Evolutionary conservation across 2,329 filamentous ascomycete genomes (phyloP).

Genomic region (Ceratocystis albifundus): DNA sequence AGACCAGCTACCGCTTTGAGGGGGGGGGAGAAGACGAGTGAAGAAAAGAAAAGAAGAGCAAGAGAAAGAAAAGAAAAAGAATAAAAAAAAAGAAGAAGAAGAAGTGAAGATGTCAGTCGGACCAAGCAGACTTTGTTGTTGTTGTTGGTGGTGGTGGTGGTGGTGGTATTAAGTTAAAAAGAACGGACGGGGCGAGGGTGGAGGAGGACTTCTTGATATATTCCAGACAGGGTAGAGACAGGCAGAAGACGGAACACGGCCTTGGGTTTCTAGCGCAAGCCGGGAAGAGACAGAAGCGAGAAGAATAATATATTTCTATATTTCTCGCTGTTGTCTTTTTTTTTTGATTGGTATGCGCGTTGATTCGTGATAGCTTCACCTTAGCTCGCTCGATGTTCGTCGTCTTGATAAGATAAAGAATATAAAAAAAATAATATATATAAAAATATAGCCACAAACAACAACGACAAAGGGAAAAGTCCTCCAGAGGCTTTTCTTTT

Average conservation of each 20-base stretch:
- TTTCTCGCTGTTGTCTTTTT: not conserved
- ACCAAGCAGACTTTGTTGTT: no score
- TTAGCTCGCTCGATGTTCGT: no score
- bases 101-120: not conserved
- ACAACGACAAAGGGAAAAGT: not conserved
- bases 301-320: constrained; percentile 1
- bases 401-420: not conserved
- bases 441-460: not conserved
- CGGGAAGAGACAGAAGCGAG: not conserved
- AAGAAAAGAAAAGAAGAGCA: not conserved
- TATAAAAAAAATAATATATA: no score
- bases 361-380: not conserved
- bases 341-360: not conserved
- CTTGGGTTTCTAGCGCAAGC: no score
- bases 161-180: constrained; percentile 2
- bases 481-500: constrained; percentile 11
- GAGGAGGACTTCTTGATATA: not conserved
- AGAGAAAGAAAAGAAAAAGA: not conserved
- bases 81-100: not conserved
- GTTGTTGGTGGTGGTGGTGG: not conserved
- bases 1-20: constrained; percentile 16
- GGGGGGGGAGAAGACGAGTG: constrained; percentile 11
- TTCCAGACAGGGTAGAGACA: no score
- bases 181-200: constrained; percentile 5
- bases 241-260: no score